Evolutionary conservation across 257 asterid genomes (phyloP), one percentile per base, ranked within the genome.

Genomic region (Parsonsia alboflavescens): DNA sequence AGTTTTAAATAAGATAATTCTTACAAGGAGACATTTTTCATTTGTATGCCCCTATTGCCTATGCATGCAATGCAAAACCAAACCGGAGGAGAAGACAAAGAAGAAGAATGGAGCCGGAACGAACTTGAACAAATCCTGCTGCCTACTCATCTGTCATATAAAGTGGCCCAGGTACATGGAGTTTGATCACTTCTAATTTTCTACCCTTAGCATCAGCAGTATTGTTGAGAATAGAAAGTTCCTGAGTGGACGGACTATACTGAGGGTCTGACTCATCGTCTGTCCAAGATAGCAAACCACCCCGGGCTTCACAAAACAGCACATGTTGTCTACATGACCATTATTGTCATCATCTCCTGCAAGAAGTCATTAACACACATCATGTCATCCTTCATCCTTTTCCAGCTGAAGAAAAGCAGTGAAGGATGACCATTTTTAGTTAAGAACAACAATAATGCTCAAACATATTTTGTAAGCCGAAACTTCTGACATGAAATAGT

Each of bases 341-440:
- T 94, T 94, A n/a, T 97, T 91, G 83, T 94, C 98, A 73, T 90
- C 96, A 78, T 94, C 97, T 13, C 97, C 97, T 93, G 89, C 77
- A 85, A 76, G 42, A 70, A 57, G 7, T 2, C 74, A 12, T 70
- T 33, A 26, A 26, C 42, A 53, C 17, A 1, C 33, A 3, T 50
- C 5, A 42, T 42, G 30, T 8, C 10, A 42, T 17, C 8, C 64
- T 52, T 15, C 30, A n/a, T n/a, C n/a, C n/a, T n/a, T n/a, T n/a
- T 45, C 45, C 6, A 58, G 41, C 26, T 62, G 41, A 50, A 74
- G 11, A 10, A 33, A 48, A 63, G 52, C 56, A 39, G 17, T 30
- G 17, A 50, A 21, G 74, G 50, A 26, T n/a, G 24, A 12, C 39
- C 39, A 1, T 19, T 41, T 58, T 42, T 67, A 19, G 50, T 41